Evolutionary conservation across 1,139 yeast species (phyloP), one percentile per base, ranked within the genome.

Genomic region (Sugiyamaella novakii): DNA sequence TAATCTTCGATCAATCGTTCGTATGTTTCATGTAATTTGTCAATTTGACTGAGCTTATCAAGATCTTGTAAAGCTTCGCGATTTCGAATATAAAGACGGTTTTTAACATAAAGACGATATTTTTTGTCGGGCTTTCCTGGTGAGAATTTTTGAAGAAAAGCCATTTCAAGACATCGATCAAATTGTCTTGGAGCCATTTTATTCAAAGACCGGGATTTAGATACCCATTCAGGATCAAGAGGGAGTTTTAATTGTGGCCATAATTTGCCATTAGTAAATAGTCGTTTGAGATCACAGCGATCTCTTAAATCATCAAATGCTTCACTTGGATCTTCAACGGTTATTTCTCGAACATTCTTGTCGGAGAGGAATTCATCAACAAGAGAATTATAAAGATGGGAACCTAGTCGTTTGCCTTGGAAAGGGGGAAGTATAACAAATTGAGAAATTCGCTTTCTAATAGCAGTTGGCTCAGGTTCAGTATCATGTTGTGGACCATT

Each of bases 321-420:
- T 65, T 91, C 97, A 62, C 86, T 87, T 2, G 98, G 98, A 64
- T 94, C 98, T 65, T 92, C 98, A 7, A 94, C 91, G 0, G 92
- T 89, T 35, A 92, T 76, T 61, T 91, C 96, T 33, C 72, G 69
- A n/a, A 89, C 79, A 2, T 64, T 55, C 0, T 66, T 60, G 54
- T 86, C 84, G 0, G 62, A 57, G 5, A 73, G 59, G 86, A 95
- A 88, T 35, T 66, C 54, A 1, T 74, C 69, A 49, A 78, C 74
- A 5, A 92, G 68, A 1, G 75, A 58, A 11, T 72, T 69, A 65
- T 92, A 92, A 35, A 92, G 70, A 17, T 68, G 66, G 1, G 81
- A 78, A 1, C 98, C 98, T 47, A 88, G 81, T 0, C 83, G 80
- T 51, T 83, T 80, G 0, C 82, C 80, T 53, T 79, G 76, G 65